These are phyloP conservation scores for Aspergillus niger DNA, from an alignment of 2,329 filamentous ascomycete genomes.

Conservation along the genomic window DNA sequence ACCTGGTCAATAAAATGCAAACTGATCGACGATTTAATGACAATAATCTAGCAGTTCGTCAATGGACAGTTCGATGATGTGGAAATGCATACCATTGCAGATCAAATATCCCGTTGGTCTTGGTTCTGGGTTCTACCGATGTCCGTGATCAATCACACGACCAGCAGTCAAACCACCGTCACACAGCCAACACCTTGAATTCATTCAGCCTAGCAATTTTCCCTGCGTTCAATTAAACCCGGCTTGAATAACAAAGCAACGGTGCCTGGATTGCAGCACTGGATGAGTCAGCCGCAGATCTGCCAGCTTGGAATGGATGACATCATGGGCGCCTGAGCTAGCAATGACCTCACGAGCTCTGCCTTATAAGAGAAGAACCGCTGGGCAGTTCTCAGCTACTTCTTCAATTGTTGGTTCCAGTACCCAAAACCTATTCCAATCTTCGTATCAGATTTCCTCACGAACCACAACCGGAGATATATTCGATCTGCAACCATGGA, in stretches of 20 bases:
- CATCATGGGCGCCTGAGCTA: conserved; percentile 6
- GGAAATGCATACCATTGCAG: no score
- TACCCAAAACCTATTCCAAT: no score
- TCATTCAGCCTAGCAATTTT: neutral
- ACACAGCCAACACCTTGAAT: no score
- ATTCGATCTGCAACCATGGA: conserved; percentile 19
- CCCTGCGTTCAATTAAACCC: neutral
- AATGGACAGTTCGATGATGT: no score
- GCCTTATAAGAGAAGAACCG: neutral
- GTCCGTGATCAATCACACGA: no score
- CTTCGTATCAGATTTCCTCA: no score
- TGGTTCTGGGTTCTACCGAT: no score
- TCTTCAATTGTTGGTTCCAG: neutral
- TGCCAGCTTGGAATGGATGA: neutral
- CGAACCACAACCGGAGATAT: neutral
- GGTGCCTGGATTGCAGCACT: neutral
- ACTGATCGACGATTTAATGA: no score
- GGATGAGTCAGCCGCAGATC: neutral
- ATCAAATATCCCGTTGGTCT: no score
- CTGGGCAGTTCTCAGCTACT: neutral
- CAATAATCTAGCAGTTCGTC: no score
- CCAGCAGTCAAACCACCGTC: no score
- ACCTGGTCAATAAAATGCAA: no score
- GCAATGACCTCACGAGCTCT: conserved; percentile 8
- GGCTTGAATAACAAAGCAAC: neutral